Base-by-base conservation (phyloP, 495 filamentous ascomycete genomes). In the Lindgomyces ingoldianus region DNA sequence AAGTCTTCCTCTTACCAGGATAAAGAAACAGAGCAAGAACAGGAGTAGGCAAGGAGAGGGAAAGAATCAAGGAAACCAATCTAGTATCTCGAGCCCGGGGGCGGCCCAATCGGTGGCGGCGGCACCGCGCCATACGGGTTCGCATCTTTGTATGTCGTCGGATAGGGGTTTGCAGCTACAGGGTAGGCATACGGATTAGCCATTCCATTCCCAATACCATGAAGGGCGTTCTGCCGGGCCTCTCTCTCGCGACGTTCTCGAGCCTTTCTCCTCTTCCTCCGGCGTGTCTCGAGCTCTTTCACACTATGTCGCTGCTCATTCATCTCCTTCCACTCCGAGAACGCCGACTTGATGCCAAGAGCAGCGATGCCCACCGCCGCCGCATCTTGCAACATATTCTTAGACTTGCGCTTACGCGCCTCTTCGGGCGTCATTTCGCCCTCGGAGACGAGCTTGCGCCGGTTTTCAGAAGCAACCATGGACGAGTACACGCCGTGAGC, bases 281-380 rank as follows among this genome's bases (percentile, higher is more conserved):
- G 76, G 70, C 83, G 78, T 56, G 80, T 70, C 58, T 82, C 76
- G 36, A 88, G 81, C 48, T 85, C 75, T 10, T 77, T 68, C 27
- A 76, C 74, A 60, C 83, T 81, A 62, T 83, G 79, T 33, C 83
- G 78, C 70, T 86, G 80, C 74, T 87, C 81, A 39, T 84, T 80
- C 65, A 84, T 84, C 63, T 87, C 81, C 72, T 87, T 83, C 86
- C 86, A 89, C 73, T 93, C 90, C 2, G 81, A 82, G 65, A 91
- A 80, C 44, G 90, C 91, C 33, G 88, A 87, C 76, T 91, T 92
- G 80, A 96, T 88, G 72, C 92, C 90, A 30, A 95, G 79, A 2
- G 89, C 90, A 12, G 91, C 91, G 51, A 96, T 88, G 65, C 91
- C 91, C 0, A 96, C 79, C 36, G 87, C 87, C 1, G 90, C 87